Evolutionary conservation across 345 rosid genomes (phyloP).

Genomic region (Schrenkiella parvula): DNA sequence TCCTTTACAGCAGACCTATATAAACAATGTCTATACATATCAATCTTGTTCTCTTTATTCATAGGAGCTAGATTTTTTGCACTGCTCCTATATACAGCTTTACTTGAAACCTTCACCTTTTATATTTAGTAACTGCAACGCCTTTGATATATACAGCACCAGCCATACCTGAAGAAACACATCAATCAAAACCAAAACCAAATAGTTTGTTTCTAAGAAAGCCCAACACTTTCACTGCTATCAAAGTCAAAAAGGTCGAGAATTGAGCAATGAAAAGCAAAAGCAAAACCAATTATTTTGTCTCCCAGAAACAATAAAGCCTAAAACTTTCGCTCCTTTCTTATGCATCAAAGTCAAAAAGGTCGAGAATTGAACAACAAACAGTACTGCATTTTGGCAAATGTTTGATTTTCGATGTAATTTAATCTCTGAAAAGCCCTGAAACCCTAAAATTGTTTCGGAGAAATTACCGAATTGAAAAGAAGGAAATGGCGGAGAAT

Average conservation of each 20-base stretch:
- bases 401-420: not conserved
- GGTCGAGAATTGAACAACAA: not conserved
- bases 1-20: slow-evolving; percentile 88
- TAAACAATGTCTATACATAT: not conserved
- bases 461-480: slow-evolving; percentile 74
- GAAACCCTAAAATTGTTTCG: not conserved
- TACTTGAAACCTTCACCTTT: slow-evolving; percentile 51
- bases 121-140: slow-evolving; percentile 80
- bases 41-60: not conserved
- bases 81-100: no score
- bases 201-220: no score
- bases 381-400: not conserved
- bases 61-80: no score
- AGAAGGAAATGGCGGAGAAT: slow-evolving; percentile 86
- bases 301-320: not conserved
- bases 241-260: no score
- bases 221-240: no score
- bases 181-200: not conserved
- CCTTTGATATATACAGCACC: slow-evolving; percentile 96
- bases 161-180: slow-evolving; percentile 71
- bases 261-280: no score
- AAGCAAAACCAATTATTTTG: no score
- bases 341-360: not conserved
- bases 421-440: not conserved
- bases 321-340: not conserved